Evolutionary conservation across 2,329 filamentous ascomycete genomes (phyloP).

Genomic region (Clarireedia paspali): DNA sequence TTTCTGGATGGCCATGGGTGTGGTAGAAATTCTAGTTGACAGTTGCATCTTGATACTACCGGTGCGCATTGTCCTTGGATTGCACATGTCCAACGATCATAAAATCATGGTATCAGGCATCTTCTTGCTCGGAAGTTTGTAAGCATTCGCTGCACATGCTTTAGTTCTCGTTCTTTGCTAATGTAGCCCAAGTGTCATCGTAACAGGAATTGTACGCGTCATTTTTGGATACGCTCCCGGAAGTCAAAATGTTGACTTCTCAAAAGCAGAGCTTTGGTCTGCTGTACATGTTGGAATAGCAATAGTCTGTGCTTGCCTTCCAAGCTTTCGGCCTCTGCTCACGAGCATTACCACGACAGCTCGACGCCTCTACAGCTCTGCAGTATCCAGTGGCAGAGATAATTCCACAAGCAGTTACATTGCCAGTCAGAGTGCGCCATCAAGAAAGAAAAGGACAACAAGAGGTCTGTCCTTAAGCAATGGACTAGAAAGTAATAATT

Average conservation of each 20-base stretch:
- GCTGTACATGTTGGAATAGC: constrained; percentile 11
- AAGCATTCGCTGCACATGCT: neutral
- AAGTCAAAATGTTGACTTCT: constrained; percentile 11
- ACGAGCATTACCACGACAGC: constrained; percentile 2
- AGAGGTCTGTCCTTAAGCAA: neutral
- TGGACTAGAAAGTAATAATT: neutral
- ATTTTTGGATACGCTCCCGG: constrained; percentile 10
- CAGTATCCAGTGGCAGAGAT: neutral
- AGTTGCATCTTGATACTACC: constrained; percentile 2
- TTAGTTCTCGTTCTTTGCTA: neutral
- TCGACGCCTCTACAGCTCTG: constrained; percentile 3
- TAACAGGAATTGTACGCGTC: constrained; percentile 10
- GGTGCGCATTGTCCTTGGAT: neutral
- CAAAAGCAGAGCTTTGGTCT: constrained; percentile 12
- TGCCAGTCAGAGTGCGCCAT: neutral
- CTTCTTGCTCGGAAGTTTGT: constrained; percentile 8
- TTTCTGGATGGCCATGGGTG: constrained; percentile 4
- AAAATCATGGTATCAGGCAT: constrained; percentile 5
- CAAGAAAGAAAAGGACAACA: neutral
- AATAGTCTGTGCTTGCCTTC: constrained; percentile 13
- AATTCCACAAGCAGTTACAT: neutral
- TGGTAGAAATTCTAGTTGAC: constrained; percentile 5
- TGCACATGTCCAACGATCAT: constrained; percentile 2
- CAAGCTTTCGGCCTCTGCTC: constrained; percentile 9
- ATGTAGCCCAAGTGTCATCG: constrained; percentile 6